Conservation (phyloP, 2,329 filamentous ascomycete genomes). For the Ophiostoma pallidulum region DNA sequence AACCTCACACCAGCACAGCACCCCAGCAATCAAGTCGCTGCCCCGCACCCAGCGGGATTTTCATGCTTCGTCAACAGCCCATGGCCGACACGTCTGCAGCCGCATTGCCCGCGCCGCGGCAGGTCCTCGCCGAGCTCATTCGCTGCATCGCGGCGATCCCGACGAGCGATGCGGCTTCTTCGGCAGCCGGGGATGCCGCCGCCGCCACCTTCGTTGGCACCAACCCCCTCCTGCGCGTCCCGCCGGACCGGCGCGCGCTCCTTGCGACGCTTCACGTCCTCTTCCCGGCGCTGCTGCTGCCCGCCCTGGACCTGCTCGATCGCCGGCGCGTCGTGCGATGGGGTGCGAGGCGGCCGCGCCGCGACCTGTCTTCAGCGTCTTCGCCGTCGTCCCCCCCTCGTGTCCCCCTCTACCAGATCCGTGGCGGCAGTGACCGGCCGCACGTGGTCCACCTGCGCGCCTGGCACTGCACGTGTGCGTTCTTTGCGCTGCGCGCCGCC, state of each 20-base stretch:
- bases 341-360: conserved; percentile 25
- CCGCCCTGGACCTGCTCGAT: conserved; percentile 82
- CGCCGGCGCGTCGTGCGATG: conserved; percentile 56
- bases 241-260: conserved; percentile 38
- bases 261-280: conserved; percentile 78
- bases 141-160: conserved; percentile 29
- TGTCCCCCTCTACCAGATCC: conserved; percentile 18
- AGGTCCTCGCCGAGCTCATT: conserved; percentile 42
- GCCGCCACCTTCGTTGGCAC: not conserved
- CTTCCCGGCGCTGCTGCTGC: conserved; percentile 71
- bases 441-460: conserved; percentile 66
- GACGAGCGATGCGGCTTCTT: not conserved
- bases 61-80: too few relatives aligned
- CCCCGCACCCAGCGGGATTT: too few relatives aligned
- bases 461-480: conserved; percentile 88
- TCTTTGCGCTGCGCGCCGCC: conserved; percentile 55
- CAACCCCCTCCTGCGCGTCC: conserved; percentile 29
- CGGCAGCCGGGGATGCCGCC: conserved; percentile 2
- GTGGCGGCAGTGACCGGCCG: conserved; percentile 19
- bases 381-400: conserved; percentile 16
- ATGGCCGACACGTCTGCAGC: conserved; percentile 5
- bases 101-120: conserved; percentile 30
- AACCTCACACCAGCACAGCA: too few relatives aligned
- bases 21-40: too few relatives aligned
- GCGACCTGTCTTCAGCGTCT: not conserved